Base-by-base conservation (phyloP, 768 basidiomycete species). In the Lyophyllum semitale region DNA sequence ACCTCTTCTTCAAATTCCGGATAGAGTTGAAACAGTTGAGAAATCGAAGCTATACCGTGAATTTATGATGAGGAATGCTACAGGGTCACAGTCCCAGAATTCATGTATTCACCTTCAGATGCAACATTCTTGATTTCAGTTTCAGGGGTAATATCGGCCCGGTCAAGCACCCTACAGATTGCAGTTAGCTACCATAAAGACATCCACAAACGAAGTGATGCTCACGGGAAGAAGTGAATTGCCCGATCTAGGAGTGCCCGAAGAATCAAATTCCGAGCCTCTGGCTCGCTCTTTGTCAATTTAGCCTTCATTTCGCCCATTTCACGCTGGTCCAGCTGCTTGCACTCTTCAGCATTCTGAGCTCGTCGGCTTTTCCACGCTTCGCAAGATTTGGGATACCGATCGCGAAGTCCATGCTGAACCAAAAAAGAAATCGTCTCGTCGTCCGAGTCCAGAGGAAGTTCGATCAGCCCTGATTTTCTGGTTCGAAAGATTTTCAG, bases 1-100 rank as follows among this genome's bases (percentile, higher is more conserved):
- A 62, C 4, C 42, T 48, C 59, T 41, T 54, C 20, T 6, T 42
- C 32, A 2, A 50, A 44, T 11, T 63, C 55, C 13, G 53, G 42
- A 18, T 38, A 27, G 30, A 55, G 47, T 22, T 12, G 0, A 23
- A 30, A 17, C 20, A 58, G 23, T 27, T 48, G 17, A 32, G 46
- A 54, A 15, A 54, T 45, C 7, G 27, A n/a, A 44, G 40, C 51
- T 53, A 35, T 4, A 18, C 12, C n/a, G 23, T 30, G 23, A 6
- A 8, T n/a, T n/a, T n/a, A n/a, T n/a, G n/a, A 9, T 18, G 25
- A 8, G 30, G 43, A 45, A 18, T n/a, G n/a, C n/a, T n/a, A n/a
- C n/a, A n/a, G n/a, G n/a, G n/a, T n/a, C n/a, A n/a, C n/a, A n/a
- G n/a, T n/a, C n/a, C n/a, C n/a, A n/a, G n/a, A n/a, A n/a, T n/a